Percentiles rank a stretch among this genome's conserved stretches.
Evolutionary conservation across 768 basidiomycete species (phyloP).

Genomic region (Lactarius deliciosus): DNA sequence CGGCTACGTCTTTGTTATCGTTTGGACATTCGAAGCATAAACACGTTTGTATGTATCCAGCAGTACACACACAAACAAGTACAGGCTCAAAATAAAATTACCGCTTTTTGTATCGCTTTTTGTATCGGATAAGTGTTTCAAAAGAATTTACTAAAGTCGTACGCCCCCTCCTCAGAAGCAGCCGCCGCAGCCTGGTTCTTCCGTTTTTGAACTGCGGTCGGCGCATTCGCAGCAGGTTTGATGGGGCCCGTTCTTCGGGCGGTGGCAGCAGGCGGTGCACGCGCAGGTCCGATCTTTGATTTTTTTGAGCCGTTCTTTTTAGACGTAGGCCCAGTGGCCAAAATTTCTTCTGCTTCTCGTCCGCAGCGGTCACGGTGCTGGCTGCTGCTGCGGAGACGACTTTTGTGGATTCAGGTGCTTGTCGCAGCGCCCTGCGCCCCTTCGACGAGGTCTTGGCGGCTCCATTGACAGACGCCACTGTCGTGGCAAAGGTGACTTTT

Average conservation of each 20-base stretch:
- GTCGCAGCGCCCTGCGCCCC: no score
- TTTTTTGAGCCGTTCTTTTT: neutral
- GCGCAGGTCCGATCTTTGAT: neutral
- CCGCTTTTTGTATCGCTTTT: neutral
- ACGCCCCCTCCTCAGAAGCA: slow-evolving; percentile 41
- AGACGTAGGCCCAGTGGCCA: neutral
- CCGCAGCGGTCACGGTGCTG: neutral
- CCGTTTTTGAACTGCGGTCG: slow-evolving; percentile 26
- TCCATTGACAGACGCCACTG: no score
- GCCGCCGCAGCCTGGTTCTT: slow-evolving; percentile 33
- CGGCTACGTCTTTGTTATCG: neutral
- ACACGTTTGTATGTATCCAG: neutral
- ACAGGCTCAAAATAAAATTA: slow-evolving; percentile 1
- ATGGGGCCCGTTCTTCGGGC: slow-evolving; percentile 18
- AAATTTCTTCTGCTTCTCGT: neutral
- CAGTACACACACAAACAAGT: neutral
- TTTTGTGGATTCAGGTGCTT: neutral
- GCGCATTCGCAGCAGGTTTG: slow-evolving; percentile 41
- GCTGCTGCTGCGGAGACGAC: neutral
- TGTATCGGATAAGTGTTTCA: slow-evolving; percentile 4
- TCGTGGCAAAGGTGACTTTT: slow-evolving; percentile 36
- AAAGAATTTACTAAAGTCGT: slow-evolving; percentile 64
- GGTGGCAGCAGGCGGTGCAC: neutral
- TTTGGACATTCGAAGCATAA: neutral
- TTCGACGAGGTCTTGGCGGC: neutral